A percentile compares a stretch with the other conserved stretches of the same genome.
Conservation (phyloP, 352 stramenopile species). For the Phytopythium helicoides region DNA sequence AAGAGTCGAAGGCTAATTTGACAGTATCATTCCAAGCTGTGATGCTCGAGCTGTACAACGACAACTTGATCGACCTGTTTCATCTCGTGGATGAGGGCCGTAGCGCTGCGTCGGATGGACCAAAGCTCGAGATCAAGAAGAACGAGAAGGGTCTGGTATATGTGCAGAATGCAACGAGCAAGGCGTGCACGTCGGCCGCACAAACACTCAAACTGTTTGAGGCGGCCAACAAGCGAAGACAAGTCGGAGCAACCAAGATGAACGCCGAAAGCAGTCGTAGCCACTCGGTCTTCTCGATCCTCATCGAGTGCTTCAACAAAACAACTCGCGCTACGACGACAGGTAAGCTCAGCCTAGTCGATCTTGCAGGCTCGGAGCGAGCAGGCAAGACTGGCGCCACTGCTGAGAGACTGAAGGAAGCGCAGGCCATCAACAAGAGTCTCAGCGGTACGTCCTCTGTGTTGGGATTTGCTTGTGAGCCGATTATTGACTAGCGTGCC, state of each 20-base stretch:
- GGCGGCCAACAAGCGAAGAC: conserved; percentile 82
- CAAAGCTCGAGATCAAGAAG: conserved; percentile 94
- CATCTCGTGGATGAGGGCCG: conserved; percentile 67
- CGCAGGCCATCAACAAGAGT: conserved; percentile 90
- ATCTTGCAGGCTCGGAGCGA: conserved; percentile 87
- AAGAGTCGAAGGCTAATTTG: conserved; percentile 48
- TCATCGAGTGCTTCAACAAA: conserved; percentile 88
- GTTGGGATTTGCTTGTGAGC: background rate
- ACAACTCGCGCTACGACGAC: conserved; percentile 82
- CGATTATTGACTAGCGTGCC: background rate
- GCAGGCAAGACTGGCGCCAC: conserved; percentile 86
- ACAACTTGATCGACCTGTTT: conserved; percentile 89
- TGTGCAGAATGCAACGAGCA: conserved; percentile 84
- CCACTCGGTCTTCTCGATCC: conserved; percentile 89
- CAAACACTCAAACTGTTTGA: conserved; percentile 89
- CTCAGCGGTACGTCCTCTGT: conserved; percentile 51
- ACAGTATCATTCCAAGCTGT: conserved; percentile 76
- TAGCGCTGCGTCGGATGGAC: conserved; percentile 28
- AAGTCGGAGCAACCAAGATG: conserved; percentile 92
- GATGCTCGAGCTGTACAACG: conserved; percentile 94
- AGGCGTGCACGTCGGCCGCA: conserved; percentile 57
- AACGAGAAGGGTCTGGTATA: conserved; percentile 92
- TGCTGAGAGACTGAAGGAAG: conserved; percentile 82
- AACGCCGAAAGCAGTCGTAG: conserved; percentile 90
- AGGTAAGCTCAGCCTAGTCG: conserved; percentile 86